A percentile compares a stretch with the other conserved stretches of the same genome.
phyloP scores from a whole-genome alignment of 192 early-diverging fungal genomes.

The Coemansia sp. region DNA sequence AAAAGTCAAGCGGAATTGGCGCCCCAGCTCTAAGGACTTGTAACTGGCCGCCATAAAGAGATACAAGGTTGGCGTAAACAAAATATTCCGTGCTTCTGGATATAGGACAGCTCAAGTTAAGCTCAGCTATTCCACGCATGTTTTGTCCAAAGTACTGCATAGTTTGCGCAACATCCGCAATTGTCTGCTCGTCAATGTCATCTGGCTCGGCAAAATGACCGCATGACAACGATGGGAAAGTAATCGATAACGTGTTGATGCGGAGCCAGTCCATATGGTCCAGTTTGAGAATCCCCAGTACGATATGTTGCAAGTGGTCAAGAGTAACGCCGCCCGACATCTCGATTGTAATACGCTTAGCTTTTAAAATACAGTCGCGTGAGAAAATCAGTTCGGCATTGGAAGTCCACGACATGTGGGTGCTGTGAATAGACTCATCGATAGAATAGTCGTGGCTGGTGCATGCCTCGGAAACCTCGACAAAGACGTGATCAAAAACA shows the following conservation, averaged over 20 bases:
- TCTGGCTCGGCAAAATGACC: neutral
- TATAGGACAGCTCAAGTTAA: neutral
- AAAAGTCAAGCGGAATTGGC: neutral
- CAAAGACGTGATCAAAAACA: neutral
- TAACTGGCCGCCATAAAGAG: neutral
- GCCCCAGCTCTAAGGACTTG: neutral
- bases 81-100: neutral
- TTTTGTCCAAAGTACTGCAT: constrained; percentile 4
- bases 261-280: neutral
- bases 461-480: neutral
- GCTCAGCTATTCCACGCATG: neutral
- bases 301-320: neutral
- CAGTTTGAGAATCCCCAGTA: neutral
- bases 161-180: neutral
- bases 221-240: neutral
- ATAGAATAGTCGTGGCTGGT: too few species aligned
- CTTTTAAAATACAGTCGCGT: neutral
- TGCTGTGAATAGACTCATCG: neutral
- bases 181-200: neutral
- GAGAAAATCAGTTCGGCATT: neutral
- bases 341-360: neutral
- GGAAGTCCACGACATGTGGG: neutral
- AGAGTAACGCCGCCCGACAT: neutral
- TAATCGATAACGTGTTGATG: neutral
- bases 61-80: neutral